Evolutionary conservation across 106 monocot species (phyloP).

Genomic region (Apostasia ramifera): DNA sequence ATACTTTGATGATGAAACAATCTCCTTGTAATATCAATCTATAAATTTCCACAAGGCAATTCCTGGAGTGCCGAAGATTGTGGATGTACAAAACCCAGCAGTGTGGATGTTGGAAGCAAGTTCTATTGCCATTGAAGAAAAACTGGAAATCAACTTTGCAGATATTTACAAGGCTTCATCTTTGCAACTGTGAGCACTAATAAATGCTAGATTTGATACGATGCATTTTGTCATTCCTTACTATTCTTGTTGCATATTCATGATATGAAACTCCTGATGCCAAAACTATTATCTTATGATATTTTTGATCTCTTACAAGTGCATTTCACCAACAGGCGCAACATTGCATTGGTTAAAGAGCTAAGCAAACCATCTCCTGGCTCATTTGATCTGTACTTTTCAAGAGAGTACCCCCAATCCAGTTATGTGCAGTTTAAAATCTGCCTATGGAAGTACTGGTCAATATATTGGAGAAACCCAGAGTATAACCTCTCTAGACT

Average conservation of each 20-base stretch:
- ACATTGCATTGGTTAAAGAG: slow-evolving; percentile 39
- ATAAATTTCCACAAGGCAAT: slow-evolving; percentile 35
- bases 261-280: not conserved
- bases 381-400: slow-evolving; percentile 33
- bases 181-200: slow-evolving; percentile 30
- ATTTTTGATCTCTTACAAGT: not conserved
- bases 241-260: not conserved
- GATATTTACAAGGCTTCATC: slow-evolving; percentile 39
- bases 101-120: slow-evolving; percentile 77
- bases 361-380: slow-evolving; percentile 35
- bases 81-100: slow-evolving; percentile 62
- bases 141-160: slow-evolving; percentile 49
- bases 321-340: slow-evolving; percentile 27
- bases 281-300: not conserved
- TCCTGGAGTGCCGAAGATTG: slow-evolving; percentile 65
- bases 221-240: not conserved
- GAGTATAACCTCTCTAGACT: slow-evolving; percentile 43
- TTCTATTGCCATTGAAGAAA: slow-evolving; percentile 45
- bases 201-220: not conserved
- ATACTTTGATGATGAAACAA: too few relatives aligned
- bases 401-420: slow-evolving; percentile 29
- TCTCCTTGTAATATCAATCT: not conserved
- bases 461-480: slow-evolving; percentile 61
- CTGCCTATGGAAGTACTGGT: slow-evolving; percentile 63
- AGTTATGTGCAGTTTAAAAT: slow-evolving; percentile 26